A percentile compares a stretch with the other conserved stretches of the same genome.
Evolutionary conservation across 2,329 filamentous ascomycete species (phyloP).

Genomic region (Fusarium circinatum): DNA sequence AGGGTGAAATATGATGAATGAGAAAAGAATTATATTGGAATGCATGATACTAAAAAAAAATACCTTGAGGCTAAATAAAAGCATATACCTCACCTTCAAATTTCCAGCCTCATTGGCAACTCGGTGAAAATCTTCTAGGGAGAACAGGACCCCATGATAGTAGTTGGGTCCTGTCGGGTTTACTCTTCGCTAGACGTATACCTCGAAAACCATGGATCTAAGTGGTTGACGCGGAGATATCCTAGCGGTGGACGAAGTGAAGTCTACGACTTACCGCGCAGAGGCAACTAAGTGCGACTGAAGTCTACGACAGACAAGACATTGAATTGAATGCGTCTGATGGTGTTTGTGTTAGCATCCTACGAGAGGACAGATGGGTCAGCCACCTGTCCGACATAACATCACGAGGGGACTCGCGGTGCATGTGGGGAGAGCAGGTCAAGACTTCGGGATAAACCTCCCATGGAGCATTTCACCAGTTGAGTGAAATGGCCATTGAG

Average conservation of each 20-base stretch:
- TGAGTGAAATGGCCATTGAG: constrained; percentile 79
- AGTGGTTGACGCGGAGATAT: constrained; percentile 88
- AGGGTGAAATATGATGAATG: too few species aligned
- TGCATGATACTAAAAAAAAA: background rate
- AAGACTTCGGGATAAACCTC: constrained; percentile 77
- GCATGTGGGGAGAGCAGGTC: constrained; percentile 38
- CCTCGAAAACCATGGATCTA: constrained; percentile 80
- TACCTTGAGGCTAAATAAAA: background rate
- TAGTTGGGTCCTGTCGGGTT: constrained; percentile 59
- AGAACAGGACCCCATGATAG: constrained; percentile 68
- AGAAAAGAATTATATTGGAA: background rate
- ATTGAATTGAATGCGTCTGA: constrained; percentile 7
- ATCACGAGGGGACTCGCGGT: constrained; percentile 31
- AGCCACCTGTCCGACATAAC: constrained; percentile 18
- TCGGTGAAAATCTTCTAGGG: constrained; percentile 83
- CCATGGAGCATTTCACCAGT: constrained; percentile 78
- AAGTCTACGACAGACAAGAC: constrained; percentile 28
- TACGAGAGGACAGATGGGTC: constrained; percentile 23
- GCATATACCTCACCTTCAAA: constrained; percentile 88
- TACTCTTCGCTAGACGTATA: constrained; percentile 93
- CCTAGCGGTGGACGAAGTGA: constrained; percentile 66
- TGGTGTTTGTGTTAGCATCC: constrained; percentile 20
- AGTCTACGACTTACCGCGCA: constrained; percentile 38
- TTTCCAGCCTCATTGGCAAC: constrained; percentile 73
- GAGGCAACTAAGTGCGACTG: constrained; percentile 23